Percentiles rank a stretch among this genome's conserved stretches.
Conservation (phyloP, 345 rosid genomes). For the Populus pruinosa region DNA sequence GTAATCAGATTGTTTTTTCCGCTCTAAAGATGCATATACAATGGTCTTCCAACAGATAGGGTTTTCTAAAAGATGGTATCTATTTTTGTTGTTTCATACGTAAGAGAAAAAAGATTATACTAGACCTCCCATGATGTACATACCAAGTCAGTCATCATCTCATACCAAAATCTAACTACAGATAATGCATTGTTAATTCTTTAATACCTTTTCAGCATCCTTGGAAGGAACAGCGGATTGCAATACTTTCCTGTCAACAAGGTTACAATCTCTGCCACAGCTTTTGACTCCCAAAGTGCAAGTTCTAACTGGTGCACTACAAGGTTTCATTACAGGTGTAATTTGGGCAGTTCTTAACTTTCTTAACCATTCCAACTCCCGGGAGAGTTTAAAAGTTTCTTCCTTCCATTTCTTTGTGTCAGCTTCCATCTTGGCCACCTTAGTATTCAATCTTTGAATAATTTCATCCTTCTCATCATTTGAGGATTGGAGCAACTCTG, state of each 20-base stretch:
- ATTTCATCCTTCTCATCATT: slow-evolving; percentile 56
- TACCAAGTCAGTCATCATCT: neutral
- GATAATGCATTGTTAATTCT: neutral
- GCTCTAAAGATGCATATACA: neutral
- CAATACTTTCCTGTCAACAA: slow-evolving; percentile 40
- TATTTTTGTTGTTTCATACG: neutral
- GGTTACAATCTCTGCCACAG: slow-evolving; percentile 5
- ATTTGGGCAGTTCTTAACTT: slow-evolving; percentile 33
- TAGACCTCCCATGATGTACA: neutral
- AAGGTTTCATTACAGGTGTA: slow-evolving; percentile 46
- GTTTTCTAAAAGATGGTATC: neutral
- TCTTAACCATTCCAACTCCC: slow-evolving; percentile 45
- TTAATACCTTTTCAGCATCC: slow-evolving; percentile 51
- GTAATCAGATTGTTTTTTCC: neutral
- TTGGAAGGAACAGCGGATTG: slow-evolving; percentile 17
- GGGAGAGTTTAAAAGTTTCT: slow-evolving; percentile 47
- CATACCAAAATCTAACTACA: neutral
- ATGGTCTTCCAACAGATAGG: neutral
- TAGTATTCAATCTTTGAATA: slow-evolving; percentile 43
- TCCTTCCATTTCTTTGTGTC: slow-evolving; percentile 35
- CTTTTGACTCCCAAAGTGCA: slow-evolving; percentile 24
- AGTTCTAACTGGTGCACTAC: slow-evolving; percentile 30
- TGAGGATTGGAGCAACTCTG: slow-evolving; percentile 58
- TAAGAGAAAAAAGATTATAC: neutral
- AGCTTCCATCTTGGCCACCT: slow-evolving; percentile 53